Base-by-base conservation (phyloP, 768 basidiomycete genomes). In the Boletus tomentosulus region DNA sequence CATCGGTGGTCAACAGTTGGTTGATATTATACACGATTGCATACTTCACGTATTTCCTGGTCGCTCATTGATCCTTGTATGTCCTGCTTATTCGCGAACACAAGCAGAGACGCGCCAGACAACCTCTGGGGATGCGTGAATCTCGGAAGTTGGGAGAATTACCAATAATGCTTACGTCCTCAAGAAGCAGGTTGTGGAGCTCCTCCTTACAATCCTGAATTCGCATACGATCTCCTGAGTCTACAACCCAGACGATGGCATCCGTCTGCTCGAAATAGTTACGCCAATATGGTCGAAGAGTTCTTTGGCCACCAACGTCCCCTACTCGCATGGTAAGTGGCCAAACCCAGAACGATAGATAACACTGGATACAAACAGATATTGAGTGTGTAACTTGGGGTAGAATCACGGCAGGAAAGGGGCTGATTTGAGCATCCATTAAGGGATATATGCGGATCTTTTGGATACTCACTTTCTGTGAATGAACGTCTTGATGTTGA, bases 211-310 rank as follows among this genome's bases (percentile, higher is more conserved):
- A 98, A 68, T 98, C 95, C 46, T 76, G 72, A 81, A 97, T 91
- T 57, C 97, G 82, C 75, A 92, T 78, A 39, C 89, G 81, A 73
- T 98, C 96, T 35, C 88, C 82, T 0, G 94, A 96, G 74, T 99
- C 97, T 39, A 99, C 95, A 16, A 99, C 96, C 97, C 97, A 99
- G 33, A 98, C 93, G 42, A 99, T 78, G 7, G 90, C 96, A 71
- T 98, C 97, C 10, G 97, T 98, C 72, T 94, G 92, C 71, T 99
- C 97, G 62, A 98, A 98, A 73, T 98, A 98, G 71, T 98, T 99
- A 25, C 92, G 78, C 97, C 97, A 99, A 70, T 98, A 98, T 7
- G 97, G 96, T 30, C 97, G 82, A 48, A 99, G 84, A 0, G 92
- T 95, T 53, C 87, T 84, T 70, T 99, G 97, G 24, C 97, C 96